Evolutionary conservation across 179 eudicot genomes (phyloP).

Genomic region (Vitellaria paradoxa): DNA sequence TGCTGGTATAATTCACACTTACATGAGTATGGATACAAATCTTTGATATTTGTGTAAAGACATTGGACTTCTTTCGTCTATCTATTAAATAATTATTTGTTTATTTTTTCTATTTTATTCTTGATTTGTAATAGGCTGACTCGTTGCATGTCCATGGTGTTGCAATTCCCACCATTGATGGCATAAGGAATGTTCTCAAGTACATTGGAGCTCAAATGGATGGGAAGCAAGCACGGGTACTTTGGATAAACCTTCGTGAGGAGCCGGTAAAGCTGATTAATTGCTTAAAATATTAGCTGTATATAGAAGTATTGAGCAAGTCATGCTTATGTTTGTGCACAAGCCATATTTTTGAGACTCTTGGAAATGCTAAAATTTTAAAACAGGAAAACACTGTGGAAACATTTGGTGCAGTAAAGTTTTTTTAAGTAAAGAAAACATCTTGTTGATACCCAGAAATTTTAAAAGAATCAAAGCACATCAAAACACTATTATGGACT

Average conservation of each 20-base stretch:
- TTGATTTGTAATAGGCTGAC: conserved; percentile 49
- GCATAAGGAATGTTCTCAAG: conserved; percentile 80
- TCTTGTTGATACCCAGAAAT: not conserved
- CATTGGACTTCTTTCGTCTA: not conserved
- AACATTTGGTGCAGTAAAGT: not conserved
- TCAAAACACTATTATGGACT: conserved; percentile 4
- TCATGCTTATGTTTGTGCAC: not conserved
- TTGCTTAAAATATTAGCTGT: not conserved
- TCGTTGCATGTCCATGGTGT: conserved; percentile 88
- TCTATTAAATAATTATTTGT: not conserved
- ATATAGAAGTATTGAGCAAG: not conserved
- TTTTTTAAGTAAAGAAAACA: conserved; percentile 1
- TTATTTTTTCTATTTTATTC: not conserved
- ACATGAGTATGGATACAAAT: not conserved
- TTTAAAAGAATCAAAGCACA: not conserved
- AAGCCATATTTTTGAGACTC: not conserved
- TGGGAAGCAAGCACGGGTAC: conserved; percentile 42
- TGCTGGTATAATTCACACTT: conserved; percentile 4
- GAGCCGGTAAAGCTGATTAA: conserved; percentile 63
- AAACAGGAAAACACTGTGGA: not conserved
- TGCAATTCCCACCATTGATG: conserved; percentile 90
- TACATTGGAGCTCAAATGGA: conserved; percentile 56
- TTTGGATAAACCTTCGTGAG: conserved; percentile 96
- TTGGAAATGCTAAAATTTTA: not conserved
- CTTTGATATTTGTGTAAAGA: not conserved